Evolutionary conservation across 2,329 filamentous ascomycete genomes (phyloP).

Genomic region (Cladosporium sp.): DNA sequence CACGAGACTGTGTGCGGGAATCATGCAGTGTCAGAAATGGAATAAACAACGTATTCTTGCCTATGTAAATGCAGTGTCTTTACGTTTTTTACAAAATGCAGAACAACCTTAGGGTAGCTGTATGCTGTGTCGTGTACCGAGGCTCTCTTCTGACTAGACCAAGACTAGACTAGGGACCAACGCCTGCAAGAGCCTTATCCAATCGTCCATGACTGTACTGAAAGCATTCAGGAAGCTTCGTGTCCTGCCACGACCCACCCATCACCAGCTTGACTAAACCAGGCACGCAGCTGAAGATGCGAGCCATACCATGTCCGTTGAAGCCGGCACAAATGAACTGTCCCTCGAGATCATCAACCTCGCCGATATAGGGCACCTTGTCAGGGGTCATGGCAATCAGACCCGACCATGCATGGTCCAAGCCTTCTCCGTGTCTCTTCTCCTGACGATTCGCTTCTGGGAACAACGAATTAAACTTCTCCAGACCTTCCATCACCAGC

Average conservation of each 20-base stretch:
- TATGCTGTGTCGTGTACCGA: not conserved
- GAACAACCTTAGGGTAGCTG: not conserved
- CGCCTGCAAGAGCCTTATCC: not conserved
- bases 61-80: not conserved
- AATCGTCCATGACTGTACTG: constrained; percentile 15
- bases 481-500: constrained; percentile 35
- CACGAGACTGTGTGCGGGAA: not conserved
- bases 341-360: constrained; percentile 37
- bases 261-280: constrained; percentile 41
- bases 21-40: not conserved
- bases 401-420: constrained; percentile 46
- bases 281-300: constrained; percentile 43
- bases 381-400: constrained; percentile 45
- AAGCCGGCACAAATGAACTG: constrained; percentile 50
- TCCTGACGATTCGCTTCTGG: constrained; percentile 19
- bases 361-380: constrained; percentile 44
- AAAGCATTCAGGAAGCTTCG: constrained; percentile 21
- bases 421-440: constrained; percentile 38
- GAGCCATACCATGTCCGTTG: constrained; percentile 47
- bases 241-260: constrained; percentile 22
- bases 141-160: not conserved
- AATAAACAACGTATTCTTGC: not conserved
- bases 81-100: not conserved
- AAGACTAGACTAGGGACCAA: not conserved
- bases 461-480: constrained; percentile 34